Conservation (phyloP, 1,284 basidiomycete species). For the Moesziomyces globuligerus region DNA sequence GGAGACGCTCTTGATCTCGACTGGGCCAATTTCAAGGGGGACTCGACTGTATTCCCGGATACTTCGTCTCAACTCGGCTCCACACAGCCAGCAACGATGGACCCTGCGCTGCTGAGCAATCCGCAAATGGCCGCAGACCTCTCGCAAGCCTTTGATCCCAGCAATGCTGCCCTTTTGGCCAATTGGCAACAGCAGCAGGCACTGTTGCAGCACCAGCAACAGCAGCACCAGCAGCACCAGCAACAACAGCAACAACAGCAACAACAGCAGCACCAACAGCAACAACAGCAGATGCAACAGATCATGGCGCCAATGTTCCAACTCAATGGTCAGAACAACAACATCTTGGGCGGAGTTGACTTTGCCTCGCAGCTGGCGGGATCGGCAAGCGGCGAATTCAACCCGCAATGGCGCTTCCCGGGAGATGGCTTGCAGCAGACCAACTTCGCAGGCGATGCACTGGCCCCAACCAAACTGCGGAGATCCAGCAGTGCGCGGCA, state of each 20-base stretch:
- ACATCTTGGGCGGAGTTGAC: constrained; percentile 9
- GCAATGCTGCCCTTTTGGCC: constrained; percentile 6
- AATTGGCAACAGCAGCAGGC: constrained; percentile 22
- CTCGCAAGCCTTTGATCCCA: constrained; percentile 11
- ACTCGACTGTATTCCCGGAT: constrained; percentile 8
- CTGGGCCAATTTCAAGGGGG: constrained; percentile 27
- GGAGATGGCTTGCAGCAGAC: constrained; percentile 8
- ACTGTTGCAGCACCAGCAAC: constrained; percentile 7
- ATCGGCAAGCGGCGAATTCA: constrained; percentile 27
- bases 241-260: constrained; percentile 10
- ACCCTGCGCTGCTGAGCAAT: constrained; percentile 36
- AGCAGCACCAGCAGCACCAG: constrained; percentile 10
- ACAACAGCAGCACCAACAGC: constrained; percentile 11
- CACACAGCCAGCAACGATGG: constrained; percentile 35
- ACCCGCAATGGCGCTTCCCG: constrained; percentile 42
- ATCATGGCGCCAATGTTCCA: constrained; percentile 34
- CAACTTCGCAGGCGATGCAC: constrained; percentile 1
- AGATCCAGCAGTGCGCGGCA: constrained; percentile 30
- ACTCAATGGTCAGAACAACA: constrained; percentile 34
- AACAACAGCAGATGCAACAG: constrained; percentile 15
- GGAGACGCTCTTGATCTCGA: constrained; percentile 13
- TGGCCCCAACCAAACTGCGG: constrained; percentile 17
- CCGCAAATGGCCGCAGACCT: constrained; percentile 8
- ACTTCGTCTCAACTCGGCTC: constrained; percentile 10
- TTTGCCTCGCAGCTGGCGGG: constrained; percentile 17